These are phyloP conservation scores for Ceratocystis diversiconidia DNA, from an alignment of 2,329 filamentous ascomycete genomes.

Conservation along the genomic window DNA sequence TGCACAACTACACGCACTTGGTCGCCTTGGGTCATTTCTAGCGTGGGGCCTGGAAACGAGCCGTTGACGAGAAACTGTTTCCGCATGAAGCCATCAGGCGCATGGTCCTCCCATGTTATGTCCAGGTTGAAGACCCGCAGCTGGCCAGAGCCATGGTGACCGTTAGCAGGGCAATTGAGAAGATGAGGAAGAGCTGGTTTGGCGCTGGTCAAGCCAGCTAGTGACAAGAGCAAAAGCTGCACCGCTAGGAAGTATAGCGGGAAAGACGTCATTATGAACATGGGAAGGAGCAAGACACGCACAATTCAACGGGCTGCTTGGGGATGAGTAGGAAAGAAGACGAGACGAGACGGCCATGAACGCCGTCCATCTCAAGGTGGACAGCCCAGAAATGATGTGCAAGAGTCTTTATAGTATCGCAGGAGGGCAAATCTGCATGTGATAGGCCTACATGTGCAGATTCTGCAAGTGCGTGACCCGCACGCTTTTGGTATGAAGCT, in stretches of 20 bases:
- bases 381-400: not conserved
- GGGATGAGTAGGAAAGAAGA: not conserved
- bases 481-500: not conserved
- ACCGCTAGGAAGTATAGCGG: not conserved
- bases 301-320: not conserved
- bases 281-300: not conserved
- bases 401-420: not conserved
- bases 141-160: not conserved
- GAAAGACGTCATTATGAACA: not conserved
- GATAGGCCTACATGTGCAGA: not conserved
- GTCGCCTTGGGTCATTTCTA: conserved; percentile 40
- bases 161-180: not conserved
- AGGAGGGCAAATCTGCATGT: too few relatives aligned
- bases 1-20: conserved; percentile 31
- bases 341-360: not conserved
- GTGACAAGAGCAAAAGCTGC: not conserved
- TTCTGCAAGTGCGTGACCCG: not conserved
- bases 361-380: too few relatives aligned
- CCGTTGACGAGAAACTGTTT: conserved; percentile 42
- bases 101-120: conserved; percentile 28
- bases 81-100: conserved; percentile 32
- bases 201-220: not conserved
- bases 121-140: conserved; percentile 22
- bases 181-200: not conserved
- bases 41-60: conserved; percentile 45